Evolutionary conservation across 2,329 filamentous ascomycete genomes (phyloP).

Genomic region (Aspergillus carbonarius): DNA sequence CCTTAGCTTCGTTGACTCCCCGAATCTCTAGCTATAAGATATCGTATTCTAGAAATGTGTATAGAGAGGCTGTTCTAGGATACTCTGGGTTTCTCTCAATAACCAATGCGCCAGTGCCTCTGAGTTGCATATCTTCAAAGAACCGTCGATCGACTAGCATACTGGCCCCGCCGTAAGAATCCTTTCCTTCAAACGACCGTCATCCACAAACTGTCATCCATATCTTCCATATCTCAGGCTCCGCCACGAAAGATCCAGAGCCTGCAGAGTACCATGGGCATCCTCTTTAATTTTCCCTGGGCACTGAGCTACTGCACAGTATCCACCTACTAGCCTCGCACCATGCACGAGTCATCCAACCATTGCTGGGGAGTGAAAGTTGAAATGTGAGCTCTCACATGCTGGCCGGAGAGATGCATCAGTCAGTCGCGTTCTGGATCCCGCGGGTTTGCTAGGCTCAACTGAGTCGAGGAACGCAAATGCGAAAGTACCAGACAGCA

Average conservation of each 20-base stretch:
- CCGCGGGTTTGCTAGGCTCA: neutral
- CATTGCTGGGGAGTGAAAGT: neutral
- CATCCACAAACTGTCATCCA: neutral
- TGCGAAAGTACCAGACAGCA: neutral
- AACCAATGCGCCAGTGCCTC: neutral
- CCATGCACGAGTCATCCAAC: neutral
- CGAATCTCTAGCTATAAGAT: neutral
- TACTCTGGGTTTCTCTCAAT: neutral
- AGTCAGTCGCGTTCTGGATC: neutral
- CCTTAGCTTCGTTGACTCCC: neutral
- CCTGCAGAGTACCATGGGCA: neutral
- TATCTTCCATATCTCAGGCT: neutral
- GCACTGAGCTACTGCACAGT: neutral
- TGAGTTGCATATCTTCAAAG: neutral
- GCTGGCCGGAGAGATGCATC: neutral
- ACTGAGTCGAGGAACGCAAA: neutral
- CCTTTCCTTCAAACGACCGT: neutral
- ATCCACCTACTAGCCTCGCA: neutral
- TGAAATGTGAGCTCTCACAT: slow-evolving; percentile 6
- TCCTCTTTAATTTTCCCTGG: neutral
- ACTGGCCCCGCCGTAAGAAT: neutral
- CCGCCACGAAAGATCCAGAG: neutral
- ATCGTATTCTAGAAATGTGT: neutral
- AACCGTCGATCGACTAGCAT: neutral
- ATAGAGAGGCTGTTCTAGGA: neutral